Evolutionary conservation across 176 grass and related monocot genomes (phyloP).

Genomic region (Elaeis guineensis): DNA sequence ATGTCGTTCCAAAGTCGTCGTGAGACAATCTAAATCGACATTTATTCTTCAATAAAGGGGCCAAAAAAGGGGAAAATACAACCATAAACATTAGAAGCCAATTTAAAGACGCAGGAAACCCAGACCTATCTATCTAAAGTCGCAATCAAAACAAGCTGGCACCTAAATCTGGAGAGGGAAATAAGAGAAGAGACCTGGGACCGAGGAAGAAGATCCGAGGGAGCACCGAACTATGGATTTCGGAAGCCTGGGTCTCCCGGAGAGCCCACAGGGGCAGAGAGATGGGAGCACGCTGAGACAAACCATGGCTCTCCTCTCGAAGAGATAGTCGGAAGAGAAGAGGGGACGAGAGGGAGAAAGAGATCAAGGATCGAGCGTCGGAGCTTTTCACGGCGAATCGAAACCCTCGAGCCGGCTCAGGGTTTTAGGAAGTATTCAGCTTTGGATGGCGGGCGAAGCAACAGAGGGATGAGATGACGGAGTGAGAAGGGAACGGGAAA

Average conservation of each 20-base stretch:
- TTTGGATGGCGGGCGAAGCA: no score
- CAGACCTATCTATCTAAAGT: not conserved
- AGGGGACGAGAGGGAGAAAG: not conserved
- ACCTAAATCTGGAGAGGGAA: not conserved
- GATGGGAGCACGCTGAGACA: constrained; percentile 24
- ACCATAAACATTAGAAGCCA: not conserved
- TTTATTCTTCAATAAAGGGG: no score
- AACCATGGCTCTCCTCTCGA: constrained; percentile 2
- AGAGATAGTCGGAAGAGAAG: not conserved
- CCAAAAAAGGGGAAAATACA: no score
- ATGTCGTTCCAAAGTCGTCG: no score
- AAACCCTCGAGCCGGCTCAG: no score
- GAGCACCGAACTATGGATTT: constrained; percentile 22
- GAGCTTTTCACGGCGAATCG: no score
- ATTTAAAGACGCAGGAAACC: not conserved
- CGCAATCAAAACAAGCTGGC: no score
- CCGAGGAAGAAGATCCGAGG: constrained; percentile 17
- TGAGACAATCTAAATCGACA: no score
- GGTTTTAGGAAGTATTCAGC: no score
- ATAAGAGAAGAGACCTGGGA: constrained; percentile 19
- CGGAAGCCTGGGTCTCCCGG: constrained; percentile 15
- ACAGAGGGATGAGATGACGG: no score
- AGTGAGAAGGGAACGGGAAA: no score
- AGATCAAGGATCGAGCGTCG: no score
- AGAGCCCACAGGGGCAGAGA: constrained; percentile 26